Evolutionary conservation across 2,329 filamentous ascomycete genomes (phyloP).

Genomic region (Corinectria fuckeliana): DNA sequence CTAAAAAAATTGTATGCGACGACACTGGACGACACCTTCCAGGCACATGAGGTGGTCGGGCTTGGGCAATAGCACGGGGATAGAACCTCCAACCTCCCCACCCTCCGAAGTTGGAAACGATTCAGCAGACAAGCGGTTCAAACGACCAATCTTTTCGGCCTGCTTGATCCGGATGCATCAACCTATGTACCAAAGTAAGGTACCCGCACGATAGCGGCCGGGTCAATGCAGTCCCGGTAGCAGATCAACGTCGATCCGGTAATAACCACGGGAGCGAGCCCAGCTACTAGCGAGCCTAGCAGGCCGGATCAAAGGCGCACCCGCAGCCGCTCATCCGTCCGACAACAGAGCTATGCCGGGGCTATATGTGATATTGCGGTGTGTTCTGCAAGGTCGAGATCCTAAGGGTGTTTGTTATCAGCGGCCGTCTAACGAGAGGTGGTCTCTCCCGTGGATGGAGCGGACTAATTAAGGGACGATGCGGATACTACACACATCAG

Average conservation of each 20-base stretch:
- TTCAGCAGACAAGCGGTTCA: neutral
- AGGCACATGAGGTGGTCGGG: neutral
- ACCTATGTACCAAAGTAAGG: neutral
- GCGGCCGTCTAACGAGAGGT: too few relatives aligned
- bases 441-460: neutral
- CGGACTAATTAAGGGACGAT: too few relatives aligned
- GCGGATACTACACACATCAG: too few relatives aligned
- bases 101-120: neutral
- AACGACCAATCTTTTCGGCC: neutral
- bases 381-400: too few relatives aligned
- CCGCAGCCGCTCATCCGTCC: neutral
- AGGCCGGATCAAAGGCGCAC: neutral
- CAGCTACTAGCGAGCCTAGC: neutral
- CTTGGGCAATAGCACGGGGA: neutral
- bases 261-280: neutral
- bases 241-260: neutral
- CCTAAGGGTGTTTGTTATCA: too few relatives aligned
- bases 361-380: neutral
- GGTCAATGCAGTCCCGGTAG: neutral
- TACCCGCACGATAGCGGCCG: slow-evolving; percentile 4
- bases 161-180: neutral
- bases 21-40: neutral
- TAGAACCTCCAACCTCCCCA: neutral
- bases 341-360: neutral
- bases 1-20: neutral